Evolutionary conservation across 345 rosid genomes (phyloP).

Genomic region (Cardamine occulta): DNA sequence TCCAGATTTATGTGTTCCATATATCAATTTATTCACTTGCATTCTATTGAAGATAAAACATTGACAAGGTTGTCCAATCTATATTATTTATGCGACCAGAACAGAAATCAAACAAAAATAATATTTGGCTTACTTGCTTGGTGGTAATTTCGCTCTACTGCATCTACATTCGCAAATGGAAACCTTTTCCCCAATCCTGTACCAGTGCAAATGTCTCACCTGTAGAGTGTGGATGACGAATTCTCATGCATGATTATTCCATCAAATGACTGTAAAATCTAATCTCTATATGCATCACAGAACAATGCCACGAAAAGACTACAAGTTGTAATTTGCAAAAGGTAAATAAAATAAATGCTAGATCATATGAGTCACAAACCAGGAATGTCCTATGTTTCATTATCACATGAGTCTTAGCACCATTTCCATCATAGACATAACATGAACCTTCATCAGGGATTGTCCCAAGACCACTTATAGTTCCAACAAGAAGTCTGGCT

Average conservation of each 20-base stretch:
- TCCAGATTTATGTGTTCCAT: neutral
- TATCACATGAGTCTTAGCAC: constrained; percentile 81
- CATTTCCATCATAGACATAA: constrained; percentile 69
- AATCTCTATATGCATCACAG: constrained; percentile 24
- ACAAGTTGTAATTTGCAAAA: constrained; percentile 26
- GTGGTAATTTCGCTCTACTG: constrained; percentile 82
- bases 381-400: constrained; percentile 91
- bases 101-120: constrained; percentile 14
- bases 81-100: neutral
- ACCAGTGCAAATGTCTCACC: constrained; percentile 99
- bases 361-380: constrained; percentile 60
- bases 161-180: constrained; percentile 90
- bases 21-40: neutral
- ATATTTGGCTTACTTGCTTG: constrained; percentile 77
- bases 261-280: constrained; percentile 1
- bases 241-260: constrained; percentile 9
- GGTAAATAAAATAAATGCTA: constrained; percentile 10
- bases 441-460: constrained; percentile 83
- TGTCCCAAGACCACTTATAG: constrained; percentile 72
- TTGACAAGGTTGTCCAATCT: neutral
- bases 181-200: constrained; percentile 65
- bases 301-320: neutral
- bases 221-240: constrained; percentile 37
- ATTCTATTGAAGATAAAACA: neutral
- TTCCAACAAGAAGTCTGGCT: constrained; percentile 65